phyloP scores from a whole-genome alignment of 371 early-diverging fungal species.

The Mucor racemosus region DNA sequence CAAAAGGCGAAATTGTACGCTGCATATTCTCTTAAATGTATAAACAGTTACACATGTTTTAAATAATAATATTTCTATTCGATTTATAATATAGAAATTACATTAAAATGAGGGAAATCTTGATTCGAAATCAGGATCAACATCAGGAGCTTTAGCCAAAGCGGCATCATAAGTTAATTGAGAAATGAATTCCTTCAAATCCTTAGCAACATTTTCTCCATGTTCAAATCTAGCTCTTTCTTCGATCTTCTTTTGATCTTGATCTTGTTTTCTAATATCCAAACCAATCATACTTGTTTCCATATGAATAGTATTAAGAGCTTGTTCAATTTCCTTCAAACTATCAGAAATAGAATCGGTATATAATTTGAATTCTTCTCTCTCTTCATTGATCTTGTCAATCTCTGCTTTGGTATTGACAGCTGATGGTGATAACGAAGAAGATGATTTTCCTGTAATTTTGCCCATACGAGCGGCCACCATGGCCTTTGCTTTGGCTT shows the following conservation, averaged over 20 bases:
- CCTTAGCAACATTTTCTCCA: constrained; percentile 45
- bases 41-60: too few species aligned
- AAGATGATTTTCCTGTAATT: constrained; percentile 47
- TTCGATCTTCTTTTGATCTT: constrained; percentile 50
- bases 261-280: constrained; percentile 49
- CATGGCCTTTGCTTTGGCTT: constrained; percentile 64
- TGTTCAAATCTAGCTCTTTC: constrained; percentile 49
- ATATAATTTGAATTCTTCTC: constrained; percentile 52
- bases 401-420: constrained; percentile 46
- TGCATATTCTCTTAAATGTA: too few species aligned
- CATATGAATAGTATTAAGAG: constrained; percentile 42
- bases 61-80: too few species aligned
- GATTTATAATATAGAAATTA: too few species aligned
- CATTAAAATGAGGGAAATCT: constrained; percentile 52
- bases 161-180: constrained; percentile 43
- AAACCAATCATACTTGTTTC: constrained; percentile 54
- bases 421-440: constrained; percentile 13
- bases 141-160: constrained; percentile 51
- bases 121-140: constrained; percentile 53
- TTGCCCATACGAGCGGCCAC: constrained; percentile 70
- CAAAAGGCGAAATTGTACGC: too few species aligned
- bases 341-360: constrained; percentile 45
- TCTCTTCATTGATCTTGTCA: constrained; percentile 55
- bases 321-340: constrained; percentile 40
- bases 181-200: constrained; percentile 48